Percentiles rank a stretch among this genome's conserved stretches.
phyloP scores from a whole-genome alignment of 352 stramenopile species.

The Discostella stelligera region DNA sequence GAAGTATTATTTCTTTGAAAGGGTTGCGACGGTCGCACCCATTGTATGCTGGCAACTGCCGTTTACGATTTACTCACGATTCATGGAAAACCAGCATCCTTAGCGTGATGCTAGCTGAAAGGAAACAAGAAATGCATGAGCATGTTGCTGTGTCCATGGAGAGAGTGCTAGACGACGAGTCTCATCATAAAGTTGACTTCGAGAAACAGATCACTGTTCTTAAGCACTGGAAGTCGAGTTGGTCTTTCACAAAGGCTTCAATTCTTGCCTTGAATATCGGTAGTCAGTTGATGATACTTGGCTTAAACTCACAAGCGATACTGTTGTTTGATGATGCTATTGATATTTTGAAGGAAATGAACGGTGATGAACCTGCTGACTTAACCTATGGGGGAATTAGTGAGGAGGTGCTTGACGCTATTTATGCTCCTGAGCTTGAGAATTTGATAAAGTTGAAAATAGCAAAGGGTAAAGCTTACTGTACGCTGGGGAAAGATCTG shows the following conservation, averaged over 20 bases:
- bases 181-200: constrained; percentile 43
- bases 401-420: constrained; percentile 30
- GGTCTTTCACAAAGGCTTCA: constrained; percentile 53
- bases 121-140: constrained; percentile 63
- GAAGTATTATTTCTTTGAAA: constrained; percentile 34
- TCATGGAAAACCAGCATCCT: constrained; percentile 67
- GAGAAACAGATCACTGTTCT: constrained; percentile 54
- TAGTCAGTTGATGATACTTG: constrained; percentile 56
- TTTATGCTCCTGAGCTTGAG: constrained; percentile 48
- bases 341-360: constrained; percentile 50
- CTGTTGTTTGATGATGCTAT: constrained; percentile 61
- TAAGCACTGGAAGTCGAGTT: constrained; percentile 60
- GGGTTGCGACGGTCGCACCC: constrained; percentile 36
- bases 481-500: constrained; percentile 30
- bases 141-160: constrained; percentile 62
- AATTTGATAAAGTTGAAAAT: constrained; percentile 53
- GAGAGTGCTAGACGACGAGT: constrained; percentile 23
- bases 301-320: constrained; percentile 57
- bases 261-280: constrained; percentile 58
- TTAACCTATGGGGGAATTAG: constrained; percentile 22
- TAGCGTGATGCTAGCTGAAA: constrained; percentile 56
- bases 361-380: constrained; percentile 22
- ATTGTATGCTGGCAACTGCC: constrained; percentile 46
- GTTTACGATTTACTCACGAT: constrained; percentile 59
- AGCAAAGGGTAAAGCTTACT: constrained; percentile 43